Base-by-base conservation (phyloP, 139 green algal species). In the Tetraselmis striata region DNA sequence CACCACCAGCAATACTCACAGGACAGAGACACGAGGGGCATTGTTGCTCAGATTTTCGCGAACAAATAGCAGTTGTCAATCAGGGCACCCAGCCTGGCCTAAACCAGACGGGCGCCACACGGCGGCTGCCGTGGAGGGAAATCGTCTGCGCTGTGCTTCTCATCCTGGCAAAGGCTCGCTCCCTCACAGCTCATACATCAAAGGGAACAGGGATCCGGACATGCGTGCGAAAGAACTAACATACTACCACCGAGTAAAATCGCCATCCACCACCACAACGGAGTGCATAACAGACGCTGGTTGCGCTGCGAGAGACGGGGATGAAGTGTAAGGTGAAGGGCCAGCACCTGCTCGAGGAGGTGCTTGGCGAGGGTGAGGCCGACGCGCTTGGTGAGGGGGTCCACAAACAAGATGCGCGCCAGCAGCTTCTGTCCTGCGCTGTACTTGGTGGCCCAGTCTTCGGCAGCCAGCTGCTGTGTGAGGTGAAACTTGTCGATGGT, bases 401-500 rank as follows among this genome's bases (percentile, higher is more conserved):
- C 91, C 0, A 98, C 87, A 80, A 91, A 97, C 26, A 99, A 75
- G 2, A 98, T 89, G 75, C 95, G 90, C 1, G 94, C 94, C 1
- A 87, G 84, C 32, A 97, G 76, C 77, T 84, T 88, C 87, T 92
- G 85, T 18, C 86, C 86, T 23, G 75, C 32, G n/a, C 59, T 83
- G 80, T 85, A 87, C n/a, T 29, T 30, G 27, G 74, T 59, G 77
- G 82, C 59, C 76, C 78, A 86, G 31, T 87, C 79, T 1, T 81
- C 30, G 1, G 58, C 79, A 0, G 83, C 59, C 0, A 82, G 59
- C 28, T 78, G 84, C 67, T 85, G 29, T 1, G 82, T 81, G 23
- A 98, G 87, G 85, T 98, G 95, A 85, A 95, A 97, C 27, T 79
- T 77, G 87, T 98, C 94, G 24, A 98, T 85, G 0, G 92, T 97